phyloP scores from a whole-genome alignment of 441 rosid genomes.

The Biscutella laevigata region DNA sequence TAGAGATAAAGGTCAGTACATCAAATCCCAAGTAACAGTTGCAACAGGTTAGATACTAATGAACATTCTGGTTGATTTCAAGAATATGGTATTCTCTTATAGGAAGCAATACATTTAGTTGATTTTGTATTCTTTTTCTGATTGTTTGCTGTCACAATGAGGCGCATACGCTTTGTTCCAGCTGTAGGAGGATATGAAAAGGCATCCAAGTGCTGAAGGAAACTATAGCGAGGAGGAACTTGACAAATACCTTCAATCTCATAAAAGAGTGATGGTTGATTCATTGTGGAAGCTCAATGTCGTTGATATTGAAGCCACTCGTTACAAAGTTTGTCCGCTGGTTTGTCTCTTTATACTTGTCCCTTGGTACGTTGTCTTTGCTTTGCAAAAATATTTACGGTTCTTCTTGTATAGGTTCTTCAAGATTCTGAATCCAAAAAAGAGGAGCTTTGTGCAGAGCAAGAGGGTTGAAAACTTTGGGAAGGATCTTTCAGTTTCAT shows the following conservation, averaged over 20 bases:
- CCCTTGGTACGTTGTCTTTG: background rate
- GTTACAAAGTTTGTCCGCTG: slow-evolving; percentile 91
- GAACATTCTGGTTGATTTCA: background rate
- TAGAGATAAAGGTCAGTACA: slow-evolving; percentile 89
- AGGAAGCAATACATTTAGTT: slow-evolving; percentile 2
- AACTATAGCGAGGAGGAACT: slow-evolving; percentile 81
- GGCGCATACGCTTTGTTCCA: slow-evolving; percentile 95
- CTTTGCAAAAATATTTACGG: slow-evolving; percentile 22
- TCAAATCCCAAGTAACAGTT: slow-evolving; percentile 88
- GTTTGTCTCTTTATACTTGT: slow-evolving; percentile 39
- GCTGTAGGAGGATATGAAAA: slow-evolving; percentile 96
- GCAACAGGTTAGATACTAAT: slow-evolving; percentile 64
- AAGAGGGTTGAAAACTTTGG: slow-evolving; percentile 83
- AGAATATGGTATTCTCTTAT: background rate
- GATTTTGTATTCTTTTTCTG: background rate
- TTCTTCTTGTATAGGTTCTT: slow-evolving; percentile 58
- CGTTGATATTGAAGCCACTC: slow-evolving; percentile 94
- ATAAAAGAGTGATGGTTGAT: slow-evolving; percentile 86
- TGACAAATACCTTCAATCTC: slow-evolving; percentile 72
- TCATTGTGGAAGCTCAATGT: slow-evolving; percentile 97
- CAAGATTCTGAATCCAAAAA: slow-evolving; percentile 72
- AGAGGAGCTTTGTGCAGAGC: slow-evolving; percentile 89
- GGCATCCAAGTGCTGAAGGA: slow-evolving; percentile 72
- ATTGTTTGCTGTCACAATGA: slow-evolving; percentile 28
- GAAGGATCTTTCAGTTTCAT: slow-evolving; percentile 70